Evolutionary conservation across 345 rosid species (phyloP).

Genomic region (Eucalyptus regnans): DNA sequence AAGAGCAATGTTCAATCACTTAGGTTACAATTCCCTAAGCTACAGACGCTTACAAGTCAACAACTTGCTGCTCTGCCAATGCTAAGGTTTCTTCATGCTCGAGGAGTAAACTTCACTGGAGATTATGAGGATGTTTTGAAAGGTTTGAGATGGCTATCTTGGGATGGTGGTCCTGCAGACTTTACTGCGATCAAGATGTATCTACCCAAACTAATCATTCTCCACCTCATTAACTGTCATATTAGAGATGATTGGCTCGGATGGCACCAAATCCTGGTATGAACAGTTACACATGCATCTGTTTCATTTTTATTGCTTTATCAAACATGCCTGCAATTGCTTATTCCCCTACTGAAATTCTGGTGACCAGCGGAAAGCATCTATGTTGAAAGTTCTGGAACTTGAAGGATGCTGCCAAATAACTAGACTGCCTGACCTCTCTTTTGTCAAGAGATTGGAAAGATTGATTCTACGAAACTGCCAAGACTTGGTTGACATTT

Average conservation of each 20-base stretch:
- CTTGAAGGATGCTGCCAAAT: background rate
- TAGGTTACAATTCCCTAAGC: background rate
- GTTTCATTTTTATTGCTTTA: background rate
- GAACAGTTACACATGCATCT: background rate
- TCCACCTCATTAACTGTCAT: background rate
- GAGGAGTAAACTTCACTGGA: background rate
- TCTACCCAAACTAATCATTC: background rate
- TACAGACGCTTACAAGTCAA: background rate
- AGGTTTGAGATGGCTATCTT: background rate
- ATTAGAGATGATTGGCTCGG: background rate
- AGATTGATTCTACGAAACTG: background rate
- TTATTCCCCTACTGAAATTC: background rate
- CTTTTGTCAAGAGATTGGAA: background rate
- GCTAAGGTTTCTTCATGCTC: background rate
- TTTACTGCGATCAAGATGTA: background rate
- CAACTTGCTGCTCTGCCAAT: background rate
- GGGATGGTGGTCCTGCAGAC: background rate
- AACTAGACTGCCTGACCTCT: background rate
- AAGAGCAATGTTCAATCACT: background rate
- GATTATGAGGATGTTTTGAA: background rate
- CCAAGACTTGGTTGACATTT: background rate
- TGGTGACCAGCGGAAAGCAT: background rate
- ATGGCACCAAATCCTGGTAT: background rate
- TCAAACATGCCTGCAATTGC: background rate
- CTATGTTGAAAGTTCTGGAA: background rate